These are phyloP conservation scores for Eutrema salsugineum DNA, from an alignment of 441 rosid genomes.

Conservation along the genomic window DNA sequence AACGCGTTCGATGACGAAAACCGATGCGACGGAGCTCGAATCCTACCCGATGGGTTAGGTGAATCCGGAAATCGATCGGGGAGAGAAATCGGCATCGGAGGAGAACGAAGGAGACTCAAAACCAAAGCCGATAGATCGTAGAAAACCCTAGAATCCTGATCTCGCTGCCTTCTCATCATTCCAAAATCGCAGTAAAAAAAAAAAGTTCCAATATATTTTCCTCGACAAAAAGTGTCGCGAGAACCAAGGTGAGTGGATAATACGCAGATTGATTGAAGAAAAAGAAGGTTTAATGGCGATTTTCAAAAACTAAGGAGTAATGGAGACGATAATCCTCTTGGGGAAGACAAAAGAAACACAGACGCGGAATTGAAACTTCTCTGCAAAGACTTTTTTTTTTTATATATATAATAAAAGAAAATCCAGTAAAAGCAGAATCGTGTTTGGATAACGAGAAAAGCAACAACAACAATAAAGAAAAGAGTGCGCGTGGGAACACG, in stretches of 20 bases:
- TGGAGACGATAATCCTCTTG: not conserved
- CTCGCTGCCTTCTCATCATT: constrained; percentile 59
- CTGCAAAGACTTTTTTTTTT: not conserved
- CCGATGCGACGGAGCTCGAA: constrained; percentile 4
- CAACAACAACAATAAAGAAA: not conserved
- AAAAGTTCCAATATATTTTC: not conserved
- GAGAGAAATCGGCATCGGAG: constrained; percentile 47
- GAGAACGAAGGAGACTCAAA: constrained; percentile 60
- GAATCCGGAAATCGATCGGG: constrained; percentile 37
- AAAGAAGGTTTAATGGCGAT: constrained; percentile 2
- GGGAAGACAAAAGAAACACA: not conserved
- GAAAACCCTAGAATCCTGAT: constrained; percentile 57
- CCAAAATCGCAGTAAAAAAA: not conserved
- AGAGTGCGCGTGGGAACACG: constrained; percentile 4
- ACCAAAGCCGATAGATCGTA: constrained; percentile 70
- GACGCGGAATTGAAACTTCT: constrained; percentile 11
- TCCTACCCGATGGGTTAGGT: constrained; percentile 19
- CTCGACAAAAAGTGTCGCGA: constrained; percentile 1
- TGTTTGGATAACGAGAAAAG: constrained; percentile 19
- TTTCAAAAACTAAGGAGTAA: not conserved
- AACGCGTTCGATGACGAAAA: constrained; percentile 4
- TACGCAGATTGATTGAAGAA: not conserved
- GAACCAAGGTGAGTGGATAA: not conserved
- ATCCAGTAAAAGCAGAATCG: not conserved
- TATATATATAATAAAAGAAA: not conserved